Conservation (phyloP, 73 alveolate species). For the Tetrahymena thermophila region DNA sequence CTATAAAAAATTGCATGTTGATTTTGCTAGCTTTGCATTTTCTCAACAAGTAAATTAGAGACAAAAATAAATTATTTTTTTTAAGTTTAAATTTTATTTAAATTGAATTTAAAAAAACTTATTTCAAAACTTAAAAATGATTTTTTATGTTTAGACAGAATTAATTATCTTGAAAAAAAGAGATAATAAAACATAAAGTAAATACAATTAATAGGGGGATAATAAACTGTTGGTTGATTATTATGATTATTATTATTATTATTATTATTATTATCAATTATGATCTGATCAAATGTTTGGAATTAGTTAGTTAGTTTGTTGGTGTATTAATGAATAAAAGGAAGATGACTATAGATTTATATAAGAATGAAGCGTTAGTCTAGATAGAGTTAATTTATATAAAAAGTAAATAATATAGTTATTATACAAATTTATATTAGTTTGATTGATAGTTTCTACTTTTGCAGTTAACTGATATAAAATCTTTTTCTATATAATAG, state of each 20-base stretch:
- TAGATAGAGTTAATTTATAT: background rate
- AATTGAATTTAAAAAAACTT: no score
- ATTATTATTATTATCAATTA: no score
- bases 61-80: no score
- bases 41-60: no score
- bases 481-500: background rate
- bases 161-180: background rate
- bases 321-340: background rate
- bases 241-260: no score
- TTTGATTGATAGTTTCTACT: background rate
- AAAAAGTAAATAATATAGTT: background rate
- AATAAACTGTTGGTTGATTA: background rate
- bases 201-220: background rate
- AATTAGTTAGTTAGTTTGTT: background rate
- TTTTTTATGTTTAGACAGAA: no score
- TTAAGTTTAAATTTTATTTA: no score
- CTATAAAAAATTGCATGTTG: no score
- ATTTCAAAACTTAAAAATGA: no score
- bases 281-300: background rate
- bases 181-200: background rate
- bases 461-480: background rate
- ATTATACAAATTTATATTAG: background rate
- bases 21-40: no score
- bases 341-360: background rate
- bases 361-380: background rate